Conservation (phyloP, 2,329 filamentous ascomycete species). For the Thermomyces lanuginosus region DNA sequence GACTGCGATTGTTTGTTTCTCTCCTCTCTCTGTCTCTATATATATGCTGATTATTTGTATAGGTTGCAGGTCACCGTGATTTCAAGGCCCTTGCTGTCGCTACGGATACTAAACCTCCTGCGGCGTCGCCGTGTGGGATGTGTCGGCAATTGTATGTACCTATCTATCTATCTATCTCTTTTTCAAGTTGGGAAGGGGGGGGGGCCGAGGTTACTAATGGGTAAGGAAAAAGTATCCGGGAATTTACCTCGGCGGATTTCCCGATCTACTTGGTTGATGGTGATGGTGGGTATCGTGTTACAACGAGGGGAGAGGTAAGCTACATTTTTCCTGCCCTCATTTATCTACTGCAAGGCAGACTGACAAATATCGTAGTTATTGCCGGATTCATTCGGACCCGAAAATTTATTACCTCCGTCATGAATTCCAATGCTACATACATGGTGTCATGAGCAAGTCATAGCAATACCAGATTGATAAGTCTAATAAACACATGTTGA, state of each 20-base stretch:
- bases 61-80: slow-evolving; percentile 31
- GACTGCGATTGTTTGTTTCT: slow-evolving; percentile 46
- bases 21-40: slow-evolving; percentile 1
- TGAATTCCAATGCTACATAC: too few species aligned
- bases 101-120: slow-evolving; percentile 57
- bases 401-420: too few species aligned
- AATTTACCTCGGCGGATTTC: slow-evolving; percentile 51
- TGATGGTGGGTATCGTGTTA: slow-evolving; percentile 43
- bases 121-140: slow-evolving; percentile 74
- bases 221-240: slow-evolving; percentile 39
- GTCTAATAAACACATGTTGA: neutral
- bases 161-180: neutral
- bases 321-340: neutral
- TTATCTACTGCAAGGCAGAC: neutral
- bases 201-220: neutral
- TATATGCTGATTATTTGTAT: slow-evolving; percentile 1
- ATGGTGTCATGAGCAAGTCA: too few species aligned
- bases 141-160: slow-evolving; percentile 64
- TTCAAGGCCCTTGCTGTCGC: slow-evolving; percentile 74
- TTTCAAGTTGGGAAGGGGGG: neutral
- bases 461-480: neutral
- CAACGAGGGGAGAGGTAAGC: slow-evolving; percentile 25
- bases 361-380: slow-evolving; percentile 2
- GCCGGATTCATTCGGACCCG: slow-evolving; percentile 6
- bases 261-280: slow-evolving; percentile 90